Base-by-base conservation (phyloP, 495 filamentous ascomycete species). In the Lasiosphaeria hispida region DNA sequence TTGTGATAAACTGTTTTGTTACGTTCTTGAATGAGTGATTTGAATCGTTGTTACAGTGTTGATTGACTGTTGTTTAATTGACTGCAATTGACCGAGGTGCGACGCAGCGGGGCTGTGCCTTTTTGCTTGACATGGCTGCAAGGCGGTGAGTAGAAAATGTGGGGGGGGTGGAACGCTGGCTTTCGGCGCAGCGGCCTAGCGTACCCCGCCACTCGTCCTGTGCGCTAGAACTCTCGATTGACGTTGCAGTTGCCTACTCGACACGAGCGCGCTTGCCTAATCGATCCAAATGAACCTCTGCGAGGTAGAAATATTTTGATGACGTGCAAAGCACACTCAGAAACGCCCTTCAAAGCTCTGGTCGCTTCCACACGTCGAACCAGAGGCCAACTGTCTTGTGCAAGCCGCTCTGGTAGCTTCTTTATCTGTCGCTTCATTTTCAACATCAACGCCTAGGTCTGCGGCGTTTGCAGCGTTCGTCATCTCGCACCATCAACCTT, bases 211-310 rank as follows among this genome's bases (percentile, higher is more conserved):
- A 6, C 17, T 8, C 8, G 40, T 55, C 61, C 34, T 50, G 65
- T 65, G 57, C 50, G 62, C 13, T 4, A 14, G 10, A 10, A 18
- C 14, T 41, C 18, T 23, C 14, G 49, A 34, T 47, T 50, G 61
- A 51, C 49, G 41, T 10, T 13, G 54, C 47, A 60, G 65, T 63
- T 67, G 65, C 65, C 65, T 67, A 59, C 53, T 60, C 43, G 54
- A 67, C 65, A 19, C 43, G 57, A 13, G 18, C 53, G 58, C 58
- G 62, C 58, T 45, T 59, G 35, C 56, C 57, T 43, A 59, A 52
- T 30, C n/a, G 44, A 54, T 7, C 17, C 1, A 13, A 33, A 33
- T 3, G 8, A 49, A 14, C 17, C 45, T 36, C 10, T 23, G 43
- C 7, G 15, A 15, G n/a, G 43, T 15, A 47, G 15, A 37, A 45